Conservation (phyloP, 2,329 filamentous ascomycete genomes). For the Penicillium occitanis region DNA sequence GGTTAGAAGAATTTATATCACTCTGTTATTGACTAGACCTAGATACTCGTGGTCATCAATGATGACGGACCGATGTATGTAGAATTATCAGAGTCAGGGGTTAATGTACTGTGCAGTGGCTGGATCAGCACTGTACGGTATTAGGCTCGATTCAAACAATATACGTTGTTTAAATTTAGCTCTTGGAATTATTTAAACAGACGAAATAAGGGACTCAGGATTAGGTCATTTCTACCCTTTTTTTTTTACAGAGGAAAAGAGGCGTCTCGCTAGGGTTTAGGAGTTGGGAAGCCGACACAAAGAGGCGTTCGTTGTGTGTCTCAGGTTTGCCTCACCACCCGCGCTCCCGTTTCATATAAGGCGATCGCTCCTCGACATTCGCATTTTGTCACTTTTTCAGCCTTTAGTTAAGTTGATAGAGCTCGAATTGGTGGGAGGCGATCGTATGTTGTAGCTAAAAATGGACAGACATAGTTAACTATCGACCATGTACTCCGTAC, state of each 20-base stretch:
- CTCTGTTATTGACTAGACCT: background rate
- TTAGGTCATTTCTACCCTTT: background rate
- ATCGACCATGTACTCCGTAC: background rate
- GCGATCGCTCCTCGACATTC: background rate
- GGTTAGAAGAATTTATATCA: background rate
- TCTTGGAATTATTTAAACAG: background rate
- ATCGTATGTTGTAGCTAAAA: background rate
- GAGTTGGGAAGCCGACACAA: conserved; percentile 5
- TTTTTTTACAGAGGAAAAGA: background rate
- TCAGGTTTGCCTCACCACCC: conserved; percentile 15
- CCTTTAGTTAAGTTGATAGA: background rate
- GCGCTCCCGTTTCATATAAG: conserved; percentile 7
- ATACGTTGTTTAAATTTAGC: background rate
- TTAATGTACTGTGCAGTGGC: background rate
- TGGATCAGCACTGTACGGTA: background rate
- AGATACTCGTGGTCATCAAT: background rate
- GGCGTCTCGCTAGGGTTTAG: conserved; percentile 13
- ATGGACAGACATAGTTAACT: background rate
- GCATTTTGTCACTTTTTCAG: background rate
- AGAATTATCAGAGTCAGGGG: conserved; percentile 2
- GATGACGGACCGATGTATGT: background rate
- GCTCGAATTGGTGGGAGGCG: background rate
- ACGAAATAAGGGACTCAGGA: background rate
- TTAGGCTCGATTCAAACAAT: background rate
- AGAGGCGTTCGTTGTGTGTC: conserved; percentile 11